These are phyloP conservation scores for Hyphopichia wangnamkhiaoensis DNA, from an alignment of 1,139 yeast genomes.

Conservation along the genomic window DNA sequence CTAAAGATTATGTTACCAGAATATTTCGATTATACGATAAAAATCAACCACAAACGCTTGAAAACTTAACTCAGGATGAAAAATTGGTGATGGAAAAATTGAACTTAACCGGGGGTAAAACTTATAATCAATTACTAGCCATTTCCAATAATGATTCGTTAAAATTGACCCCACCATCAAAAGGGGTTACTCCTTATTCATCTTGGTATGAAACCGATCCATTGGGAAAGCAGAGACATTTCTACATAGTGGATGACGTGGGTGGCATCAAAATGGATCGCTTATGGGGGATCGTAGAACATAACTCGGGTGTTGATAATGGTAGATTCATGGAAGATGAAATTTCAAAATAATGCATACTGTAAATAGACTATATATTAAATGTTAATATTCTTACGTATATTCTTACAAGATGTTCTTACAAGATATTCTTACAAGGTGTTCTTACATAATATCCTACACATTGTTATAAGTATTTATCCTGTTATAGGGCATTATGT, in stretches of 20 bases:
- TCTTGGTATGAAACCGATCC: slow-evolving; percentile 55
- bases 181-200: slow-evolving; percentile 54
- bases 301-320: slow-evolving; percentile 62
- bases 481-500: too few species aligned
- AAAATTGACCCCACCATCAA: slow-evolving; percentile 31
- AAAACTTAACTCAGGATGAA: slow-evolving; percentile 61
- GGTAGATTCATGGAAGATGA: slow-evolving; percentile 51
- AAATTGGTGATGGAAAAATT: slow-evolving; percentile 69
- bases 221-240: slow-evolving; percentile 36
- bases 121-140: slow-evolving; percentile 59
- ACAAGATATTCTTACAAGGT: too few species aligned
- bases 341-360: not conserved
- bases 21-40: slow-evolving; percentile 70
- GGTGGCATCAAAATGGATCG: slow-evolving; percentile 87
- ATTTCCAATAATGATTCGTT: slow-evolving; percentile 47
- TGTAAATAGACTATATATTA: too few species aligned
- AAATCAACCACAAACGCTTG: slow-evolving; percentile 64
- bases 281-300: slow-evolving; percentile 77
- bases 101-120: slow-evolving; percentile 63
- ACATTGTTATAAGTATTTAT: too few species aligned
- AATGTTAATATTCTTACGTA: not conserved
- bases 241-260: slow-evolving; percentile 68
- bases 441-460: too few species aligned
- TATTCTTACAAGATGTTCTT: not conserved
- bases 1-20: slow-evolving; percentile 69